phyloP scores from a whole-genome alignment of 2,329 filamentous ascomycete genomes.

The Colletotrichum cereale region DNA sequence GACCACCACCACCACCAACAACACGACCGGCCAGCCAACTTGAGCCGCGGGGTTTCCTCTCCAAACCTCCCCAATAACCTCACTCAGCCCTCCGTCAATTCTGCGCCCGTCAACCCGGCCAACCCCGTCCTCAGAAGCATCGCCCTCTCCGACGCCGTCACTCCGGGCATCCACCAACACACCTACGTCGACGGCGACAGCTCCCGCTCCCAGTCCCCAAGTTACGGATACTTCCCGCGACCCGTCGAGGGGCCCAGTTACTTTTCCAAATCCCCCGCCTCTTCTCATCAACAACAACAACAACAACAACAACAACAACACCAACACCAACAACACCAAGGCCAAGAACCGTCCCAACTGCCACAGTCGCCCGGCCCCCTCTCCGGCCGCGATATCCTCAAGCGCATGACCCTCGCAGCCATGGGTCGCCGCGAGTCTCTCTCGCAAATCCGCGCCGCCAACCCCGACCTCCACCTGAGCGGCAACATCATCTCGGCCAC shows the following conservation, averaged over 20 bases:
- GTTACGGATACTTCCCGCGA: constrained; percentile 45
- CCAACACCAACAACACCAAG: not conserved
- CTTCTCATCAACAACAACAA: too few relatives aligned
- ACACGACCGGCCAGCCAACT: constrained; percentile 4
- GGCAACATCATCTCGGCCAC: constrained; percentile 77
- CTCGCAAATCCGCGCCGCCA: constrained; percentile 66
- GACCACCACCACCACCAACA: not conserved
- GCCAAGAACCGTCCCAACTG: too few relatives aligned
- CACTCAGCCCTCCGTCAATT: constrained; percentile 17
- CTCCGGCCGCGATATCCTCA: constrained; percentile 55
- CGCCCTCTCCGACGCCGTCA: constrained; percentile 45
- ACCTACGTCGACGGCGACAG: constrained; percentile 42
- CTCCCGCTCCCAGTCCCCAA: constrained; percentile 38
- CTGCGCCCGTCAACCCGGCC: constrained; percentile 33
- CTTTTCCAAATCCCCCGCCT: constrained; percentile 39
- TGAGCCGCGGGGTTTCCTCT: constrained; percentile 9
- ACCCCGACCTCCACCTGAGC: constrained; percentile 69
- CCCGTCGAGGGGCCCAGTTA: constrained; percentile 40
- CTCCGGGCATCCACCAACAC: constrained; percentile 46
- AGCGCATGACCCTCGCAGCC: constrained; percentile 56
- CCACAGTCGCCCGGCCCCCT: constrained; percentile 26
- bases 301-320: constrained; percentile 5
- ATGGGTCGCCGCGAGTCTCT: constrained; percentile 65
- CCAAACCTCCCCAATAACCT: constrained; percentile 3
- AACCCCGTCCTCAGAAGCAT: constrained; percentile 39